Evolutionary conservation across 257 asterid genomes (phyloP), one percentile per base, ranked within the genome.

Genomic region (Fraxinus quadrangulata): DNA sequence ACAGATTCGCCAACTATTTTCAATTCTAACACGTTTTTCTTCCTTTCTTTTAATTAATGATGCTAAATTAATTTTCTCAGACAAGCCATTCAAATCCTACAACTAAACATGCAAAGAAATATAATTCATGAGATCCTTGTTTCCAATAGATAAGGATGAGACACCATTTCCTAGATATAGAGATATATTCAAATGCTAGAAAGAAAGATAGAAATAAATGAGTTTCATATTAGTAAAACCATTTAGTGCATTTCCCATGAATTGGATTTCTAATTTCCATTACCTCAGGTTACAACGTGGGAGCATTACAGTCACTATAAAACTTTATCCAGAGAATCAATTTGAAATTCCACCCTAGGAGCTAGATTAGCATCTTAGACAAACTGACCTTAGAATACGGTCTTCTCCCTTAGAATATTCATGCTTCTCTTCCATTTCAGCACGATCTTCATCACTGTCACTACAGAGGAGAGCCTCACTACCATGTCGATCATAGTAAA

Each of bases 371-470:
- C 34, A 63, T 26, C 16, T 63, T 63, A 63, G 69, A 63, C 47
- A 67, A 79, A 79, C 89, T 74, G 78, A 95, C 98, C 97, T 81
- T 73, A 96, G 83, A 75, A 96, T 81, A 71, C 85, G 91, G 75
- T 96, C 97, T 84, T 96, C 99, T 30, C 86, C 94, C 79, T 90
- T 90, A 6, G 99, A 91, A 85, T 88, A 96, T 74, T 85, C 92
- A 73, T 86, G 91, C 83, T 90, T 96, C 83, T 82, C 91, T 77
- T 89, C 97, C 67, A 83, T 78, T 72, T 85, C 94, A 51, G 80
- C 84, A 51, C 80, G 81, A 74, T 96, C 99, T 79, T 96, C 99
- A 88, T 96, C 98, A 81, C 98, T 96, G 87, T 96, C 99, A 76
- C 99, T 96, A 80, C 98, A 93, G 21, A 19, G 31, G 79, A 96